Conservation (phyloP, 345 rosid species). For the Arabidopsis arenosa region DNA sequence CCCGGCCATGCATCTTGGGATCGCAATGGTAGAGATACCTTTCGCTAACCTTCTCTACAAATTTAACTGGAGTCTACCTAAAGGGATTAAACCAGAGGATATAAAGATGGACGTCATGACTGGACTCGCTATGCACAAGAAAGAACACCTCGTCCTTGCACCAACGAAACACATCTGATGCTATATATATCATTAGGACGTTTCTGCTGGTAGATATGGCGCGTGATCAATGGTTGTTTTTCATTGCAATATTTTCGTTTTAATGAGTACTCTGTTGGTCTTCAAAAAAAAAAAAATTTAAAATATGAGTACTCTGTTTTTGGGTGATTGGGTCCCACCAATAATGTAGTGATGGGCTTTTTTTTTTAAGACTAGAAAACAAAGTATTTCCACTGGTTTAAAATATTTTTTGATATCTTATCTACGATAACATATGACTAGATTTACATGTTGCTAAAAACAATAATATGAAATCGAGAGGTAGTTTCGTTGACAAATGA, state of each 20-base stretch:
- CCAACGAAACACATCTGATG: slow-evolving; percentile 33
- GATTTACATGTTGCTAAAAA: neutral
- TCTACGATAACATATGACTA: neutral
- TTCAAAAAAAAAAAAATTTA: no score
- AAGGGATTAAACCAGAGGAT: slow-evolving; percentile 40
- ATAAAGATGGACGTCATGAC: slow-evolving; percentile 48
- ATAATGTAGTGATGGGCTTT: neutral
- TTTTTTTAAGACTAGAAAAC: neutral
- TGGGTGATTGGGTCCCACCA: no score
- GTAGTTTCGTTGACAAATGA: neutral
- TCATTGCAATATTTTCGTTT: neutral
- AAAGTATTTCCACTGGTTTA: neutral
- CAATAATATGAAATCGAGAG: neutral
- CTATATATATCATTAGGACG: neutral
- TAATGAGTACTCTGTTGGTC: neutral
- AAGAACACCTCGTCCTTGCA: slow-evolving; percentile 41
- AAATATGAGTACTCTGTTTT: neutral
- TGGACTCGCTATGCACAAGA: slow-evolving; percentile 47
- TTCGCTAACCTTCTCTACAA: slow-evolving; percentile 41
- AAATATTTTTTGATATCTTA: neutral
- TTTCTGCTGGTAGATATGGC: slow-evolving; percentile 12
- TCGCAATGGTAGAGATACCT: slow-evolving; percentile 46
- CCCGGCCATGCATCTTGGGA: slow-evolving; percentile 44
- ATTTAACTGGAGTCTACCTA: slow-evolving; percentile 41
- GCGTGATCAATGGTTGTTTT: neutral